Evolutionary conservation across 2,329 filamentous ascomycete species (phyloP), one percentile per base, ranked within the genome.

Genomic region (Microsporum canis): DNA sequence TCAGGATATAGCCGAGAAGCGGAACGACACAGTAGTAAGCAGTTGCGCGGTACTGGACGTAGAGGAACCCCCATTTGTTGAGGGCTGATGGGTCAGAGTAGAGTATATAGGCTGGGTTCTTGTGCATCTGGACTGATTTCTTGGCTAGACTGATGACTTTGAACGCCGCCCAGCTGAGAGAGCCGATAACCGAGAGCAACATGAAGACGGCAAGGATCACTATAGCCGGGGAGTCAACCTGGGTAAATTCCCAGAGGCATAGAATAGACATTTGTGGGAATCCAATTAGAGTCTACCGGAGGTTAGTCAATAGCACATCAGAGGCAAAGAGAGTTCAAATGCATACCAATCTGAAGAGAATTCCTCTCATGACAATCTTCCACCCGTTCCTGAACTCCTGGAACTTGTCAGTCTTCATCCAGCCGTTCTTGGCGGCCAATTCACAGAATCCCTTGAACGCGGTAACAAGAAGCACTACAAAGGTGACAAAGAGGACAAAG

Each of bases 61-160:
- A 97, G 66, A 97, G 83, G 79, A 96, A 96, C 27, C 92, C 92
- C 92, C 91, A 96, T 77, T 96, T 95, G 83, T 96, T 96, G 65
- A 97, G 83, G 59, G 88, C 87, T 65, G 89, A 83, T n/a, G 91
- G 91, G 69, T 97, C 91, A 1, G 92, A 96, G 78, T 95, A 97
- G 64, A 97, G 85, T 68, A 96, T 96, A 75, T 96, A 96, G 33
- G 91, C 92, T 31, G 92, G 91, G 77, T 96, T 96, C 77, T 92
- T 91, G 80, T 96, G 91, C 84, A 96, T 89, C 61, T 82, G 77
- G 65, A 95, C 88, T 36, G 91, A 96, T 68, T 89, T 88, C 71
- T 89, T 89, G 38, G 91, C 92, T 65, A 97, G 88, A 60, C 85
- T 84, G 68, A 95, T 88, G 65, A 97, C 90, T 79, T 96, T 96